Base-by-base conservation (phyloP, 805 yeast species). In the Nakazawaea pomicola region DNA sequence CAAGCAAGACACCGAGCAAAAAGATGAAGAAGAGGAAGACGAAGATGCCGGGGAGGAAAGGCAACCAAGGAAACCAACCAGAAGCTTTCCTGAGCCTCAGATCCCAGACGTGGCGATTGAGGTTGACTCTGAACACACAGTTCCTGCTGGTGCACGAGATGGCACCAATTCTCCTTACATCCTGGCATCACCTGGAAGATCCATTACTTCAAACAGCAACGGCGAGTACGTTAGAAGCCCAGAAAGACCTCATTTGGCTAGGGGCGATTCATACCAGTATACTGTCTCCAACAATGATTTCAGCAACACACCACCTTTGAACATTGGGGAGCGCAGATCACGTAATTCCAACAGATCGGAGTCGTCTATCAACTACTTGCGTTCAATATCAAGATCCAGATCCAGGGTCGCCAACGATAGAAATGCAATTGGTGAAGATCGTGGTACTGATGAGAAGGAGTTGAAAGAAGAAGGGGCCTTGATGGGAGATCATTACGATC, bases 251-350 rank as follows among this genome's bases (percentile, higher is more conserved):
- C 86, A 82, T 59, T 65, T 83, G 51, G 90, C 91, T 2, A 68
- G 84, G 46, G 93, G 91, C 28, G 90, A 82, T 48, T 78, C 89
- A 1, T 83, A 83, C 55, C 84, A 80, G 51, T 72, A 74, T 51
- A 75, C 78, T 9, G 65, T 69, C 36, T 58, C 60, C 12, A 72
- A 69, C 35, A 68, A 69, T 37, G 76, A 55, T 20, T 54, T 43
- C 28, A 25, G 35, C 14, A 57, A 36, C 65, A 63, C 55, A 52
- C 71, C 56, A 47, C 68, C 56, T 46, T 67, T 42, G 56, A 72
- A 61, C 59, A 59, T 48, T 15, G 49, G 44, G 18, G 76, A 46
- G 64, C 70, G 55, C 75, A 54, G 44, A 43, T 62, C 67, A 20
- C 53, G 68, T 43, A 46, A 54, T 16, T 48, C 44, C 5, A 37